Evolutionary conservation across 176 grass and related monocot genomes (phyloP), one percentile per base, ranked within the genome.

Genomic region (Aegilops bicornis): DNA sequence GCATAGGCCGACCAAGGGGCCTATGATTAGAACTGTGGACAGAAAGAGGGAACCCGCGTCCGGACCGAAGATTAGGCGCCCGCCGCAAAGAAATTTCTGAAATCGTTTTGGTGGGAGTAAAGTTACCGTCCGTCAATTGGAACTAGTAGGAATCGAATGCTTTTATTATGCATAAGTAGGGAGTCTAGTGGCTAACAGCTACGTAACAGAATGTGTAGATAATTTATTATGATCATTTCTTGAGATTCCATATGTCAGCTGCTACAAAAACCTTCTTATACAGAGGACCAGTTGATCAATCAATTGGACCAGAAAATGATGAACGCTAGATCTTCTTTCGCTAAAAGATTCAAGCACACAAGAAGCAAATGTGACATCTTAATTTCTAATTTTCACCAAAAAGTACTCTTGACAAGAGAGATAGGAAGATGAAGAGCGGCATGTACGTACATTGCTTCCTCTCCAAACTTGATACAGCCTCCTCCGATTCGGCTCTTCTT

Each of bases 391-490:
- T 24, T 22, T 7, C 11, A 25, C 29, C 10, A 71, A 69, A 36
- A 75, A 29, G 3, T 50, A 70, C 13, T 48, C 13, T 48, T 25
- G 24, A 66, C 12, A 7, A 40, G 42, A 74, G 35, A 80, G 17
- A 20, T 20, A n/a, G 40, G 45, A 87, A 75, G 37, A 87, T 29
- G 37, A 86, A 32, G 15, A 16, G 31, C 23, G 13, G 12, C 13
- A 12, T 43, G 10, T 47, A 80, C 89, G 24, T 87, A 97, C 93
- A 77, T 98, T 95, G 93, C 84, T 98, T 84, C 96, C 96, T 64
- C 83, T 89, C 96, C 96, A 98, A 58, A 98, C 91, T 92, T 85
- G 86, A 74, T 95, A 95, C n/a, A 94, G 78, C 82, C 93, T 91
- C 86, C 58, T 94, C 68, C 76, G 43, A n/a, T 82, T 83, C 20